Evolutionary conservation across 257 asterid species (phyloP).

Genomic region (Avicennia marina): DNA sequence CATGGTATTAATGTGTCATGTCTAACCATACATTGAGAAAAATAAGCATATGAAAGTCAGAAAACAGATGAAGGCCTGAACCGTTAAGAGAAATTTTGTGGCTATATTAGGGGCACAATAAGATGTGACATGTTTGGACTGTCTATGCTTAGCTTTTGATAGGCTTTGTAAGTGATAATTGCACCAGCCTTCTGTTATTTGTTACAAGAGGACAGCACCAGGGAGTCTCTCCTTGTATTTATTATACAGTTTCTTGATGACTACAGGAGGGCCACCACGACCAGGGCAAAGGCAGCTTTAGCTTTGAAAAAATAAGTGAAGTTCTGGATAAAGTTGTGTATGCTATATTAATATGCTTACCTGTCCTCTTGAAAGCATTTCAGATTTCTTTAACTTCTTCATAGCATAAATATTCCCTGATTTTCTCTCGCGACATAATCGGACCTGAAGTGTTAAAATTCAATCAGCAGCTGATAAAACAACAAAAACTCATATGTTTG

Average conservation of each 20-base stretch:
- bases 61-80: background rate
- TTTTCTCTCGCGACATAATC: constrained; percentile 87
- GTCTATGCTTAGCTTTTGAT: background rate
- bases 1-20: background rate
- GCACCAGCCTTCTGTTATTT: background rate
- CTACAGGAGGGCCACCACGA: background rate
- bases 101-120: background rate
- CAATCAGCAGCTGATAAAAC: background rate
- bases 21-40: background rate
- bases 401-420: constrained; percentile 95
- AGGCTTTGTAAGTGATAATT: background rate
- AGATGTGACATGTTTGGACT: background rate
- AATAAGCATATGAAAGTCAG: constrained; percentile 4
- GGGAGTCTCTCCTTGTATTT: background rate
- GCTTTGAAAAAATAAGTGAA: background rate
- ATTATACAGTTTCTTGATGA: background rate
- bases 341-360: constrained; percentile 32
- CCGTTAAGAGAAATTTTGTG: background rate
- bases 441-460: constrained; percentile 51
- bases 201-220: background rate
- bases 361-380: constrained; percentile 98
- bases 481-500: too few relatives aligned
- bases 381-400: constrained; percentile 97
- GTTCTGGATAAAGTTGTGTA: background rate
- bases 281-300: constrained; percentile 2